Conservation (phyloP, 768 basidiomycete species). For the Mycena pura region DNA sequence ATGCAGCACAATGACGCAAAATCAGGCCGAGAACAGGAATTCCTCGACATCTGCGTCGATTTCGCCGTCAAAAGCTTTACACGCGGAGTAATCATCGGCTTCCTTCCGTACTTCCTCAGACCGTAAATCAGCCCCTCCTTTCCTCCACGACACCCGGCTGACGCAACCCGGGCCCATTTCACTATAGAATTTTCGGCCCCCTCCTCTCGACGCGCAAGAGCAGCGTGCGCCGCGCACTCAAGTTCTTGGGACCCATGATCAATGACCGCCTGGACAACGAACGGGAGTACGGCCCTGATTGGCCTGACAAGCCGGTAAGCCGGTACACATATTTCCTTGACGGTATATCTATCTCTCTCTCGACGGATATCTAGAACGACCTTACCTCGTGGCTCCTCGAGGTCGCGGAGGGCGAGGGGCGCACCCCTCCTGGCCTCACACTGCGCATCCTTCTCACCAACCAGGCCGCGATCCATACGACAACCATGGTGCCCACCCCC, state of each 20-base stretch:
- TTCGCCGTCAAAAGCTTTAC: not conserved
- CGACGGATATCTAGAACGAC: constrained; percentile 45
- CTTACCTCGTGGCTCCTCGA: constrained; percentile 55
- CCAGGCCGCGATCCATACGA: constrained; percentile 53
- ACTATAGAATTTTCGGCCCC: constrained; percentile 1
- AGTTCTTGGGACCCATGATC: constrained; percentile 38
- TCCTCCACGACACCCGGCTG: not conserved
- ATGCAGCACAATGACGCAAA: too few species aligned
- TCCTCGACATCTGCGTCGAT: not conserved
- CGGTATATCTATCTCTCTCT: constrained; percentile 1
- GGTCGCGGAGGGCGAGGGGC: constrained; percentile 38
- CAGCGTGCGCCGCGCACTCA: constrained; percentile 20
- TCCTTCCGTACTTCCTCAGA: not conserved
- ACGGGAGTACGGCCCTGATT: constrained; percentile 36
- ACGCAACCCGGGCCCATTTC: not conserved
- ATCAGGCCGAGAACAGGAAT: not conserved
- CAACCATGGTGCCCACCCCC: constrained; percentile 49
- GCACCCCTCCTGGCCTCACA: constrained; percentile 39
- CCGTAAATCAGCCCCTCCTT: not conserved
- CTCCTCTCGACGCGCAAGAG: not conserved
- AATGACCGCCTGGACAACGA: constrained; percentile 39
- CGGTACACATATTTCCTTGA: not conserved
- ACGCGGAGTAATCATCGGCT: not conserved
- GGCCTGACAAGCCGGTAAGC: constrained; percentile 17
- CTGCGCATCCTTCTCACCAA: constrained; percentile 46